Conservation (phyloP, 176 grass and related monocot genomes). For the Carex scoparia region DNA sequence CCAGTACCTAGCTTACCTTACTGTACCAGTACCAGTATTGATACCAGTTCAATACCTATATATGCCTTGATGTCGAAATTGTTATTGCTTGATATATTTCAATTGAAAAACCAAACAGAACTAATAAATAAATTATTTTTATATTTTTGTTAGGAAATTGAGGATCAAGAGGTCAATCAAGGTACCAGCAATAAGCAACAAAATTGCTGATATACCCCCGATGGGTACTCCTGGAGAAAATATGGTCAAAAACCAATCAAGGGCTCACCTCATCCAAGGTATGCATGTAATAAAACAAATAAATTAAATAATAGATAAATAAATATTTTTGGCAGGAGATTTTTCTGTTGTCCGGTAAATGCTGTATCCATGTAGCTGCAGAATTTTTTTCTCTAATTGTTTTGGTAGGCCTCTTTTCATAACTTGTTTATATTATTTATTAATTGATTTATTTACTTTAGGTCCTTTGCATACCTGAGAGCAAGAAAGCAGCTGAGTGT, state of each 20-base stretch:
- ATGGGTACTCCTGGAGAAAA: slow-evolving; percentile 96
- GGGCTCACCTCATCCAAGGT: slow-evolving; percentile 98
- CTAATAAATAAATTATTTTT: background rate
- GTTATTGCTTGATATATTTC: background rate
- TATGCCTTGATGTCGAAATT: background rate
- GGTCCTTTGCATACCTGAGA: too few species aligned
- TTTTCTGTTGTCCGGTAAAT: slow-evolving; percentile 3
- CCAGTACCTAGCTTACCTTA: background rate
- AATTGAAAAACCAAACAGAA: background rate
- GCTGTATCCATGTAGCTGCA: background rate
- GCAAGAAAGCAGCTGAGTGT: too few species aligned
- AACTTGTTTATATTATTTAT: too few species aligned
- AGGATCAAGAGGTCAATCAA: slow-evolving; percentile 86
- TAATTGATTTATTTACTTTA: too few species aligned
- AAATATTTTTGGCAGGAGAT: background rate
- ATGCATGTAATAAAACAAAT: slow-evolving; percentile 15
- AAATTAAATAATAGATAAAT: background rate
- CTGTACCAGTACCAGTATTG: background rate
- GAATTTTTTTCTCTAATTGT: too few species aligned
- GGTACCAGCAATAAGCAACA: slow-evolving; percentile 94
- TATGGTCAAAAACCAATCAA: slow-evolving; percentile 98
- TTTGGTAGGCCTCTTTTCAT: too few species aligned
- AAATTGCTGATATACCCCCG: slow-evolving; percentile 90
- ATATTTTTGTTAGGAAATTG: slow-evolving; percentile 47
- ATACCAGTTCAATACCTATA: background rate